Conservation (phyloP, 1,284 basidiomycete species). For the Sporisorium sorghi region DNA sequence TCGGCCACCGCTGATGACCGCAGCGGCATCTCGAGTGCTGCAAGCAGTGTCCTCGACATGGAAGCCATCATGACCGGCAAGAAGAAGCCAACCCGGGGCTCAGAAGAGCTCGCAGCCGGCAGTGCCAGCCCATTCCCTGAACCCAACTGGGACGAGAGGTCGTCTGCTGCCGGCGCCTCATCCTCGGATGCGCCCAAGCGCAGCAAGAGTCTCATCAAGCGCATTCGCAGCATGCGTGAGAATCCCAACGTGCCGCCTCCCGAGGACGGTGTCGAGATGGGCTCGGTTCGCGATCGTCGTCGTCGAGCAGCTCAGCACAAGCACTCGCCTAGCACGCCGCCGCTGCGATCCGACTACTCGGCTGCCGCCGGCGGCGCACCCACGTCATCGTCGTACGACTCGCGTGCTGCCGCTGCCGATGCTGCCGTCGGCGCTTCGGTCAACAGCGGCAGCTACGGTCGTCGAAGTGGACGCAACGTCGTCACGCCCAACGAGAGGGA, state of each 20-base stretch:
- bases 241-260: slow-evolving; percentile 61
- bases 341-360: slow-evolving; percentile 19
- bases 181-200: slow-evolving; percentile 50
- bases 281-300: slow-evolving; percentile 29
- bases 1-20: slow-evolving; percentile 27
- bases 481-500: slow-evolving; percentile 34
- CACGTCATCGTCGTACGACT: slow-evolving; percentile 17
- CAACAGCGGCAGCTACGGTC: slow-evolving; percentile 33
- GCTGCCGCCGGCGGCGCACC: not conserved
- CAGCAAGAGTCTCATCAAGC: slow-evolving; percentile 61
- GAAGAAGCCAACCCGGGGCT: slow-evolving; percentile 31
- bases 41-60: slow-evolving; percentile 63
- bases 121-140: slow-evolving; percentile 61
- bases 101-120: slow-evolving; percentile 33
- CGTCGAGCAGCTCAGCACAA: slow-evolving; percentile 42
- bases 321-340: slow-evolving; percentile 56
- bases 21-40: slow-evolving; percentile 53
- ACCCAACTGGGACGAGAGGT: slow-evolving; percentile 45
- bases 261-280: slow-evolving; percentile 52
- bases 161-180: not conserved
- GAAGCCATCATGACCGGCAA: slow-evolving; percentile 64
- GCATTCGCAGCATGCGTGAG: slow-evolving; percentile 60
- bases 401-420: slow-evolving; percentile 38
- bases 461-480: slow-evolving; percentile 17
- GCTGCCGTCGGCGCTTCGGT: slow-evolving; percentile 22